Base-by-base conservation (phyloP, 148 eudicot species). In the Rhododendron griersonianum region DNA sequence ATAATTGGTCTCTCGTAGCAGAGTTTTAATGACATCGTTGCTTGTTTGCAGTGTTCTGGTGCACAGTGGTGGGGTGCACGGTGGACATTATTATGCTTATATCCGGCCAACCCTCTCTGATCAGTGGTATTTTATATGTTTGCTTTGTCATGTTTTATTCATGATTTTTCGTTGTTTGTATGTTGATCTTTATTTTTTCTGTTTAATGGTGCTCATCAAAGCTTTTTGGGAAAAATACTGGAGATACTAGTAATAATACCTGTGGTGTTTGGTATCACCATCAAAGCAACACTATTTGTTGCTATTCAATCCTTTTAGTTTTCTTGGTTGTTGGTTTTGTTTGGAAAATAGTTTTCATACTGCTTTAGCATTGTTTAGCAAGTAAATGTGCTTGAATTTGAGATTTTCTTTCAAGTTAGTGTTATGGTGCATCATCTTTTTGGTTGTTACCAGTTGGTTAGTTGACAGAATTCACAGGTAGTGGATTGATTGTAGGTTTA, bases 51-150 rank as follows among this genome's bases (percentile, higher is more conserved):
- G 98, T 88, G 98, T 95, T 86, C 89, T 95, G 95, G 98, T 95
- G 74, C 98, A 95, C 85, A 95, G 98, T 86, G 98, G 96, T 73
- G 98, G 96, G 50, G 94, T 94, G 73, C 94, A 94, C 78, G 96
- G 98, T 69, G 98, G 98, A 81, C 96, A 95, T 88, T 95, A 95
- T 90, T 95, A 94, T 90, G 98, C 98, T 33, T 95, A 76, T 86
- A 95, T 94, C 83, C 90, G 96, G 88, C 98, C 98, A 55, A 95
- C 95, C 45, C 92, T 94, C 53, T 88, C 95, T 80, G 96, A 95
- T 80, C 94, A 93, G 83, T 95, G 98, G 98, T 95, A 86, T 78
- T 35, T 30, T 30, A 5, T 69, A 15, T 44, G 30, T 45, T 45
- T 67, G 1, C 50, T 11, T 14, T 39, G 2, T 35, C 48, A 28